Percentiles rank a stretch among this genome's conserved stretches.
Conservation (phyloP, 2,329 filamentous ascomycete genomes). For the Colletotrichum destructivum region DNA sequence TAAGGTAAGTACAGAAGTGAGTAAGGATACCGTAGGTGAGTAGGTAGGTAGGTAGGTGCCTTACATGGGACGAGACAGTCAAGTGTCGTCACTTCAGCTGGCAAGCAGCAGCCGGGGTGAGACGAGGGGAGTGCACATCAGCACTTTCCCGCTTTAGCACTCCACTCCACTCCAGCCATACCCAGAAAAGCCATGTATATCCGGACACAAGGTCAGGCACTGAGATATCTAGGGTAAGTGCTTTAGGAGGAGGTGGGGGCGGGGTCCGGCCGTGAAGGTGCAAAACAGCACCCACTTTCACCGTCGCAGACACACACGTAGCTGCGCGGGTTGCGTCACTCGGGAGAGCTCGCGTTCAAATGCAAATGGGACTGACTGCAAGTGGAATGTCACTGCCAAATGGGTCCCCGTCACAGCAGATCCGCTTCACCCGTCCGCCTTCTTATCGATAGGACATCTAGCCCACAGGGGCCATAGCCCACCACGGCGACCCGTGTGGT, state of each 20-base stretch:
- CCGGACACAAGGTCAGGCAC: too few relatives aligned
- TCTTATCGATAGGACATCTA: constrained; percentile 36
- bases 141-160: too few relatives aligned
- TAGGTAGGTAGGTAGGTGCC: not conserved
- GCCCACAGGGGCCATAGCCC: constrained; percentile 11
- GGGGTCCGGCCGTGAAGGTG: constrained; percentile 13
- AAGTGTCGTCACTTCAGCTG: not conserved
- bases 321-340: constrained; percentile 15
- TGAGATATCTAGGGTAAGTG: not conserved
- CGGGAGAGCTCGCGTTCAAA: constrained; percentile 15
- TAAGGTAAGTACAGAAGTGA: constrained; percentile 3
- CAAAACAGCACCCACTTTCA: constrained; percentile 12
- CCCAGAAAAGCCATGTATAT: too few relatives aligned
- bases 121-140: not conserved
- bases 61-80: not conserved
- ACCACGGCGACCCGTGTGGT: constrained; percentile 15
- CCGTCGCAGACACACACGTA: constrained; percentile 14
- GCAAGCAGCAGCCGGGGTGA: not conserved
- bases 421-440: constrained; percentile 21
- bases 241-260: constrained; percentile 14
- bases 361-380: not conserved
- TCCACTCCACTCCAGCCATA: too few relatives aligned
- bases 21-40: too few relatives aligned
- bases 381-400: constrained; percentile 38
- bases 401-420: constrained; percentile 7